Conservation (phyloP, 805 yeast genomes). For the Yamadazyma ubonensis region DNA sequence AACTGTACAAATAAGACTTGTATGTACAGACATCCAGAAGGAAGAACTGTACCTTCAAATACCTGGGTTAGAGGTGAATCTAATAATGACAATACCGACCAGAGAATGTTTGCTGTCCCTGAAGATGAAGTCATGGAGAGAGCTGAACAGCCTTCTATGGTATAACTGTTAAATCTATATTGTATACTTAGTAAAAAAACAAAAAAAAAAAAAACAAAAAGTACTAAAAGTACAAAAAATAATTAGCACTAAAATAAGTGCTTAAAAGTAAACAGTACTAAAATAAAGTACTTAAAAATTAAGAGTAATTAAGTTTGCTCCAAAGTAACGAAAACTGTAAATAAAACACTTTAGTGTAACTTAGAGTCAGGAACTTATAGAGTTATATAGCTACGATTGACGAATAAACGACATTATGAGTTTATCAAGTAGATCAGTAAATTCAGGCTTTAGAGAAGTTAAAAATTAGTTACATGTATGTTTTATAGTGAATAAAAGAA, state of each 20-base stretch:
- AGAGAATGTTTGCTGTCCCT: slow-evolving; percentile 74
- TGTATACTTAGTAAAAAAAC: slow-evolving; percentile 12
- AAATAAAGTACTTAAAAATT: neutral
- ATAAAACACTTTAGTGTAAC: no score
- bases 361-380: no score
- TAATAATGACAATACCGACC: slow-evolving; percentile 39
- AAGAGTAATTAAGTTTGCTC: neutral
- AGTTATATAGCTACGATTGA: neutral
- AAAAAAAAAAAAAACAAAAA: slow-evolving; percentile 16
- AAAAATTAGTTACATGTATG: no score
- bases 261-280: neutral
- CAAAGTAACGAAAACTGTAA: neutral
- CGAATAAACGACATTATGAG: neutral
- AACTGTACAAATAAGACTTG: slow-evolving; percentile 74
- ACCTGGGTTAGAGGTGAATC: slow-evolving; percentile 34
- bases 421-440: neutral
- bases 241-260: no score
- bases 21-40: slow-evolving; percentile 77
- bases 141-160: slow-evolving; percentile 32
- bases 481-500: no score
- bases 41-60: slow-evolving; percentile 44
- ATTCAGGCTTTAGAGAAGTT: neutral
- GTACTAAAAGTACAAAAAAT: slow-evolving; percentile 9
- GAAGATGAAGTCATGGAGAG: slow-evolving; percentile 72
- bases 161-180: slow-evolving; percentile 2